Percentiles rank a stretch among this genome's conserved stretches.
These are phyloP conservation scores for Coriaria nepalensis DNA, from an alignment of 306 rosid genomes.

Conservation along the genomic window DNA sequence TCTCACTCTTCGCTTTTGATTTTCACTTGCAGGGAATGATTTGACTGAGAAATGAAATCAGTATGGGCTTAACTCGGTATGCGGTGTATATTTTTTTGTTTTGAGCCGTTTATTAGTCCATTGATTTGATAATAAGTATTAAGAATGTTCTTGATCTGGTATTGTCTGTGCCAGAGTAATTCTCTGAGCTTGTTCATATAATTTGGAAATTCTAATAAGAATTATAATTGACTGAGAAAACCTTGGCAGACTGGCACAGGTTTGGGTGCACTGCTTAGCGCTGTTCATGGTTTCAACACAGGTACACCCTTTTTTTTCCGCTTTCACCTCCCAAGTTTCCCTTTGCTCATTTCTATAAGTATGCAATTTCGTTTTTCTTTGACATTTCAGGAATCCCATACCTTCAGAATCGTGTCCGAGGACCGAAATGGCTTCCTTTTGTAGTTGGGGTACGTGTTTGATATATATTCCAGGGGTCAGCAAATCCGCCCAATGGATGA, in stretches of 20 bases:
- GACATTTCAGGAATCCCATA: slow-evolving; percentile 57
- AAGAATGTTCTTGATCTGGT: background rate
- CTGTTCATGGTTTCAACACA: slow-evolving; percentile 58
- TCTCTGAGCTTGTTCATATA: background rate
- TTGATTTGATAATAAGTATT: too few species aligned
- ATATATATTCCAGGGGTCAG: too few species aligned
- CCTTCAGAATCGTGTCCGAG: slow-evolving; percentile 67
- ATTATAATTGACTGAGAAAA: too few species aligned
- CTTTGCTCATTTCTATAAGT: slow-evolving; percentile 1
- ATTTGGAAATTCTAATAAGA: background rate
- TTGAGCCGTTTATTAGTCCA: too few species aligned
- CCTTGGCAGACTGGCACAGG: slow-evolving; percentile 94
- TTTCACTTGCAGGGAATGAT: background rate
- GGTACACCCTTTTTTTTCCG: slow-evolving; percentile 21
- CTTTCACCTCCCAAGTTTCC: background rate
- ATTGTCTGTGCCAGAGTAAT: too few species aligned
- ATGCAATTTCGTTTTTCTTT: slow-evolving; percentile 7
- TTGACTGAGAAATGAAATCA: too few species aligned
- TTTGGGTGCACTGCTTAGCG: slow-evolving; percentile 70
- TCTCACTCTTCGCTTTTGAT: background rate
- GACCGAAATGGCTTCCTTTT: slow-evolving; percentile 98
- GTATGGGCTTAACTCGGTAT: too few species aligned
- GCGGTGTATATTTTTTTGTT: too few species aligned
- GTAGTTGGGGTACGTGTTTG: slow-evolving; percentile 51
- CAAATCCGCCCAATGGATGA: too few species aligned